phyloP scores from a whole-genome alignment of 2,329 filamentous ascomycete genomes.

The Paecilomyces dactylethromorphus region DNA sequence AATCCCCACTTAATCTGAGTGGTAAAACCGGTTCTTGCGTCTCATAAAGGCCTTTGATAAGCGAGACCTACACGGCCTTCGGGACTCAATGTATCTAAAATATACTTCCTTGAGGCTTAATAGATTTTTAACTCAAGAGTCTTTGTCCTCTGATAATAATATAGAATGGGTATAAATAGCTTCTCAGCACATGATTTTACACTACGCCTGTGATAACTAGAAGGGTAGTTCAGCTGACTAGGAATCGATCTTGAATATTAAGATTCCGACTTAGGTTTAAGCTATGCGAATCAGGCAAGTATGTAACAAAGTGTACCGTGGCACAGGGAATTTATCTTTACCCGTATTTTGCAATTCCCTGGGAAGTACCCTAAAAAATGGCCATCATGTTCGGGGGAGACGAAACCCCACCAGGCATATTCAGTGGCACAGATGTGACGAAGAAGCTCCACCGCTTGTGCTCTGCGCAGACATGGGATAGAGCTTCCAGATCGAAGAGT shows the following conservation, averaged over 20 bases:
- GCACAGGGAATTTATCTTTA: neutral
- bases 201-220: neutral
- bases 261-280: neutral
- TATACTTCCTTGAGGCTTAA: neutral
- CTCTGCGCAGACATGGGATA: slow-evolving; percentile 29
- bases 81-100: neutral
- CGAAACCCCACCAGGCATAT: slow-evolving; percentile 43
- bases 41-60: neutral
- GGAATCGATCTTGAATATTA: neutral
- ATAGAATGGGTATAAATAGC: neutral
- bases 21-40: neutral
- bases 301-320: neutral
- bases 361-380: slow-evolving; percentile 28
- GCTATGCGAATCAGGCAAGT: neutral
- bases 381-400: slow-evolving; percentile 41
- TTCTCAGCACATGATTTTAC: neutral
- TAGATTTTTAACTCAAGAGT: neutral
- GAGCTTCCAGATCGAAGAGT: slow-evolving; percentile 40
- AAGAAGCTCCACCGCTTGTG: slow-evolving; percentile 45
- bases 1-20: neutral
- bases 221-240: neutral
- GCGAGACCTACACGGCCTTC: neutral
- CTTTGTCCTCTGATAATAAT: neutral
- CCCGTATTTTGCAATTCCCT: too few relatives aligned
- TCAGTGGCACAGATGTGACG: slow-evolving; percentile 42